These are phyloP conservation scores for Alternaria consortialis DNA, from an alignment of 2,329 filamentous ascomycete genomes.

Conservation along the genomic window DNA sequence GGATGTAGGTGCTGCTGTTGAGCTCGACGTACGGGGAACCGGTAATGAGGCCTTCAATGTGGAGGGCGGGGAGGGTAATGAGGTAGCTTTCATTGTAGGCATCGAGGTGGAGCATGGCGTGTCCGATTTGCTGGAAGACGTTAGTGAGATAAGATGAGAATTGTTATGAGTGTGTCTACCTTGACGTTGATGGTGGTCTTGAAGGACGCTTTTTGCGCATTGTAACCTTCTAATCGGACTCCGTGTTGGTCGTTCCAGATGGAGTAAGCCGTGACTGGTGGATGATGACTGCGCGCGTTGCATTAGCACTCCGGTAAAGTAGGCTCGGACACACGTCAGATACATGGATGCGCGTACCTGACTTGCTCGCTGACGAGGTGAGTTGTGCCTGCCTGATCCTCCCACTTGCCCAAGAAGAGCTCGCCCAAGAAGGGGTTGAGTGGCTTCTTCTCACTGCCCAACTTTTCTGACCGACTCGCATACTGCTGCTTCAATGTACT, in stretches of 20 bases:
- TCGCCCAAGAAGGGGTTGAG: constrained; percentile 96
- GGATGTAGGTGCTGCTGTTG: constrained; percentile 84
- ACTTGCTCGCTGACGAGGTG: constrained; percentile 94
- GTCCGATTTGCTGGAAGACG: constrained; percentile 74
- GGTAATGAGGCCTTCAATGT: constrained; percentile 92
- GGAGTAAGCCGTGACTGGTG: constrained; percentile 91
- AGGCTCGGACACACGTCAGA: background rate
- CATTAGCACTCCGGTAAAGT: constrained; percentile 16
- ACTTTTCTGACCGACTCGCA: constrained; percentile 76
- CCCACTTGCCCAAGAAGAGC: constrained; percentile 91
- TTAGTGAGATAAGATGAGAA: constrained; percentile 8
- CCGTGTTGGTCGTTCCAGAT: constrained; percentile 88
- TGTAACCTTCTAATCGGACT: constrained; percentile 81
- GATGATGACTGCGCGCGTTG: constrained; percentile 72
- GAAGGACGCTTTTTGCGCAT: constrained; percentile 95
- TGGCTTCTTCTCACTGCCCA: constrained; percentile 96
- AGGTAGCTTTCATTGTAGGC: constrained; percentile 76
- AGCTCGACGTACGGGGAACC: constrained; percentile 90
- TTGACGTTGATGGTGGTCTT: constrained; percentile 93
- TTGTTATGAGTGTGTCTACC: constrained; percentile 20
- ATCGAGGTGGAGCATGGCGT: constrained; percentile 82
- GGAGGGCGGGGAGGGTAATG: constrained; percentile 88
- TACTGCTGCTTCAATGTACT: constrained; percentile 91
- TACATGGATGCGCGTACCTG: constrained; percentile 59
- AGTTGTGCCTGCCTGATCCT: constrained; percentile 81